Evolutionary conservation across 164 flowering plant species (phyloP).

Genomic region (Taxillus chinensis): DNA sequence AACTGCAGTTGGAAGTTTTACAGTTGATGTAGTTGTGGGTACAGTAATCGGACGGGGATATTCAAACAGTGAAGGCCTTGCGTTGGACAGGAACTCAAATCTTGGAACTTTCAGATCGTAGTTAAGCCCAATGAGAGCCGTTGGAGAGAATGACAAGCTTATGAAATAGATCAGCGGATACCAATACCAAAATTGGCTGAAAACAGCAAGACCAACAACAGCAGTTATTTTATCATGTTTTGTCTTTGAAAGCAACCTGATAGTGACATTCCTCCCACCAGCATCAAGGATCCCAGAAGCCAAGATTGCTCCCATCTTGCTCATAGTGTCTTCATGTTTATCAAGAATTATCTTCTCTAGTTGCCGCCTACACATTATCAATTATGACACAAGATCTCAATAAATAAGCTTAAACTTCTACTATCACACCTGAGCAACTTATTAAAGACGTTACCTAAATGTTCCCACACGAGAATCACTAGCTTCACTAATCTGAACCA

Average conservation of each 20-base stretch:
- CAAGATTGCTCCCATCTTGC: conserved; percentile 99
- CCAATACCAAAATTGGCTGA: conserved; percentile 99
- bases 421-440: neutral
- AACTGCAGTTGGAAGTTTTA: conserved; percentile 86
- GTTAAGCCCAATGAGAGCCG: conserved; percentile 92
- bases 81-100: conserved; percentile 90
- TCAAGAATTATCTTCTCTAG: conserved; percentile 94
- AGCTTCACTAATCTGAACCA: conserved; percentile 93
- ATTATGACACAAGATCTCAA: neutral
- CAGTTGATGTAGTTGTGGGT: conserved; percentile 75
- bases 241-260: conserved; percentile 80
- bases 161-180: conserved; percentile 90
- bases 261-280: conserved; percentile 97
- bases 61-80: conserved; percentile 91
- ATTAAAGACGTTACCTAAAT: conserved; percentile 52
- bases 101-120: conserved; percentile 85
- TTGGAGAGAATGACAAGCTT: conserved; percentile 87
- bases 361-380: conserved; percentile 50
- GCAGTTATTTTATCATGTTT: conserved; percentile 94
- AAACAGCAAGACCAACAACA: conserved; percentile 92
- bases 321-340: conserved; percentile 99
- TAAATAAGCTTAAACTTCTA: neutral
- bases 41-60: conserved; percentile 88
- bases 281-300: conserved; percentile 99
- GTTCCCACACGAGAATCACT: conserved; percentile 96